Evolutionary conservation across 2,329 filamentous ascomycete genomes (phyloP).

Genomic region (Verticillium nubilum): DNA sequence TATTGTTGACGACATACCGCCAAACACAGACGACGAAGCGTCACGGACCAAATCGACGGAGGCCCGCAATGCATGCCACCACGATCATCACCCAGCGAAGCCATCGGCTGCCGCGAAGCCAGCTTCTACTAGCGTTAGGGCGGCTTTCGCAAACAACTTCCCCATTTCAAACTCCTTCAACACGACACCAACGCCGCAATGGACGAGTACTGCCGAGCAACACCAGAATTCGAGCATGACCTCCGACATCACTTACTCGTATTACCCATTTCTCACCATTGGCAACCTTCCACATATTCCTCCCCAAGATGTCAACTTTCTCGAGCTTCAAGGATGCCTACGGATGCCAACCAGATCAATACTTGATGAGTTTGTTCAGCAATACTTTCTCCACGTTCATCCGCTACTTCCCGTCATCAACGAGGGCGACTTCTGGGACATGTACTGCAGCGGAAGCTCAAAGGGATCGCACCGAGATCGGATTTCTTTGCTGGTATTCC

Average conservation of each 20-base stretch:
- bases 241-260: constrained; percentile 33
- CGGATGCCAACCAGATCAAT: constrained; percentile 33
- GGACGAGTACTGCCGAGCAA: constrained; percentile 6
- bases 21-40: neutral
- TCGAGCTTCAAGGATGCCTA: constrained; percentile 40
- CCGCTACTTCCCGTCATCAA: constrained; percentile 36
- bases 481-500: constrained; percentile 38
- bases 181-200: neutral
- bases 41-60: neutral
- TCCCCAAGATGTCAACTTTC: constrained; percentile 39
- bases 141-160: neutral
- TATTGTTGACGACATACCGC: neutral
- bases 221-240: constrained; percentile 15
- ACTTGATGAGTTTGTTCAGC: constrained; percentile 41
- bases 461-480: constrained; percentile 13
- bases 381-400: constrained; percentile 43
- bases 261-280: constrained; percentile 36
- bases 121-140: neutral
- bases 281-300: constrained; percentile 27
- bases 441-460: constrained; percentile 25
- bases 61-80: neutral
- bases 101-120: neutral
- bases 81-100: neutral
- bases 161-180: neutral
- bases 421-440: constrained; percentile 39